Evolutionary conservation across 2,329 filamentous ascomycete species (phyloP), one percentile per base, ranked within the genome.

Genomic region (Rutstroemia sp.): DNA sequence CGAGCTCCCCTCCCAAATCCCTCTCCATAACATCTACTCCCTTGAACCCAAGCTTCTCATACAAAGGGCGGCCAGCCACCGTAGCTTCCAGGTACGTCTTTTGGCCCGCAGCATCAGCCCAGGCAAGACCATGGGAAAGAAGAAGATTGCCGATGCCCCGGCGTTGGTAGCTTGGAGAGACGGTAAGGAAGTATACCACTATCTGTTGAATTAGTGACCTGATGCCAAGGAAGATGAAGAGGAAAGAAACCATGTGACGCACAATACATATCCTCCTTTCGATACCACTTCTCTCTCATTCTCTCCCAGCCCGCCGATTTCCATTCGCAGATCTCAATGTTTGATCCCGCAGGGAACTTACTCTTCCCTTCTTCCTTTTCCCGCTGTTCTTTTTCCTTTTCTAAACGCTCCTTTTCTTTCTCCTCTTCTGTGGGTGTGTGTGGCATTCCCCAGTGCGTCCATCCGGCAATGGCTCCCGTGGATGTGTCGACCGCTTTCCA

Each of bases 61-160:
- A 76, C 14, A 76, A 23, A 10, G 67, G 68, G 51, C 65, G 66
- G 3, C 72, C 73, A 0, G 60, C 61, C 1, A 62, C 57, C 8
- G 73, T 73, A n/a, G 72, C 71, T 60, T 75, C 73, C 72, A 74
- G 1, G 63, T 60, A 54, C 61, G 67, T 48, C 69, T 63, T 3
- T 16, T 19, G 19, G 8, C 21, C 17, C 14, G 17, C 65, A 3
- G 57, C 48, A 54, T 74, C 72, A 5, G 72, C 72, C 12, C 71
- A 58, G 5, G 64, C 67, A n/a, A 74, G 60, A 51, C 70, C 69
- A 38, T 72, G 67, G 14, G 58, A 58, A 36, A 75, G 59, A 21
- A 75, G 57, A 40, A 68, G 68, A 40, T 59, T 67, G 1, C 61
- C 73, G 0, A 72, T 65, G 0, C 73, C 72, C 45, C 65, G 67